Evolutionary conservation across 495 filamentous ascomycete genomes (phyloP).

Genomic region (Xylaria curta): DNA sequence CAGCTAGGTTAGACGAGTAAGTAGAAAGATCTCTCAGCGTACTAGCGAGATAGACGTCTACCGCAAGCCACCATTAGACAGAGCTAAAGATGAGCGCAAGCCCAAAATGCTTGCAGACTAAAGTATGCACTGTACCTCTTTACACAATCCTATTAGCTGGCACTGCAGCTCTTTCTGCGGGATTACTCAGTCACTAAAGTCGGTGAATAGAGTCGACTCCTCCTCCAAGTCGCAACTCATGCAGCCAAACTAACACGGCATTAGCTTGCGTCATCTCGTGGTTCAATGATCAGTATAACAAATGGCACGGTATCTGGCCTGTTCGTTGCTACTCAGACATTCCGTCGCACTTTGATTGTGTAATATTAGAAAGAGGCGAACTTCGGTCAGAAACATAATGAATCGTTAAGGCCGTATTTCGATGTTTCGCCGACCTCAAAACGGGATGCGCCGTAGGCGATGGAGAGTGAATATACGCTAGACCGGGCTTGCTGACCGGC

Average conservation of each 20-base stretch:
- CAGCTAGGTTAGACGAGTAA: neutral
- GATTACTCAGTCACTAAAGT: constrained; percentile 9
- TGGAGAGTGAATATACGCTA: neutral
- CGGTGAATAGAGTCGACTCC: constrained; percentile 11
- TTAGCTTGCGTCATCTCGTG: neutral
- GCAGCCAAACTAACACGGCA: neutral
- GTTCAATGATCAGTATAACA: neutral
- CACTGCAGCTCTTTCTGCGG: neutral
- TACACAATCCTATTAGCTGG: neutral
- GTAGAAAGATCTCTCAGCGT: neutral
- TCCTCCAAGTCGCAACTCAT: neutral
- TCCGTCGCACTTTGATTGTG: neutral
- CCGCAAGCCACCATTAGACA: neutral
- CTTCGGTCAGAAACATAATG: neutral
- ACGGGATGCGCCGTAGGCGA: constrained; percentile 5
- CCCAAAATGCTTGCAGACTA: neutral
- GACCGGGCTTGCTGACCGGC: neutral
- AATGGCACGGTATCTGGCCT: neutral
- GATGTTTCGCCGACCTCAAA: neutral
- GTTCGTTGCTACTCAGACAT: neutral
- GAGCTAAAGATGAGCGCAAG: neutral
- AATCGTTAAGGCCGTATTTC: neutral
- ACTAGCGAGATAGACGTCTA: neutral
- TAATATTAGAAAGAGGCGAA: neutral
- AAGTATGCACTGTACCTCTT: neutral